Conservation (phyloP, 352 stramenopile species). For the Globisporangium radiosum region DNA sequence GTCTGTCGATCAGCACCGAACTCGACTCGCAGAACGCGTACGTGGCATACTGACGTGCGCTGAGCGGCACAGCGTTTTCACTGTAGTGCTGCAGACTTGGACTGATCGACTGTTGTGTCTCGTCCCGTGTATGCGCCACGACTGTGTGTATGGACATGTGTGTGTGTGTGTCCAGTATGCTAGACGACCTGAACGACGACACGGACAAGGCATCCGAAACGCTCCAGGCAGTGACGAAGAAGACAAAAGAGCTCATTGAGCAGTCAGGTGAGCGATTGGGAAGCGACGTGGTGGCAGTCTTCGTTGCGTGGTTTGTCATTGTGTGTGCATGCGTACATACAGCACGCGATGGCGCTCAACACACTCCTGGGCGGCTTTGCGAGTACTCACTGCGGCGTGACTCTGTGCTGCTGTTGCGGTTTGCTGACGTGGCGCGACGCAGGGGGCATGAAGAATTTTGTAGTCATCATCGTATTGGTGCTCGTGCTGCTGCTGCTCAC, state of each 20-base stretch:
- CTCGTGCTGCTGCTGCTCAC: constrained; percentile 80
- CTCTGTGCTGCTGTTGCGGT: neutral
- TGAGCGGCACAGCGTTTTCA: neutral
- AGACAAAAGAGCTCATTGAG: constrained; percentile 82
- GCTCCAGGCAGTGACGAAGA: constrained; percentile 72
- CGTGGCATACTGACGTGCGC: neutral
- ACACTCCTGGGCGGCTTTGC: too few species aligned
- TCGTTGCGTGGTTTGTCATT: too few species aligned
- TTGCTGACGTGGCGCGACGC: neutral
- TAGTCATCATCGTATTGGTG: constrained; percentile 83
- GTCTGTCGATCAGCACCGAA: constrained; percentile 77
- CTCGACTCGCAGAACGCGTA: constrained; percentile 79
- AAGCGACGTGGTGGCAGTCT: too few species aligned
- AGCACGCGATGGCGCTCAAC: too few species aligned
- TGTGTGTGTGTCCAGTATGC: constrained; percentile 39
- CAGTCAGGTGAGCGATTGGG: constrained; percentile 37
- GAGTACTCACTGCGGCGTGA: too few species aligned
- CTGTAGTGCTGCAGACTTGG: too few species aligned
- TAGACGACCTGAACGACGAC: constrained; percentile 79
- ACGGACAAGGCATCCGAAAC: constrained; percentile 76
- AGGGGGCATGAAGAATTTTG: constrained; percentile 83
- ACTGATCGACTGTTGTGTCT: neutral
- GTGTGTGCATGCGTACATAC: too few species aligned
- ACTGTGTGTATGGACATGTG: neutral
- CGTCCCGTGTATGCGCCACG: neutral